A percentile compares a stretch with the other conserved stretches of the same genome.
Evolutionary conservation across 2,329 filamentous ascomycete genomes (phyloP).

Genomic region (Samsoniella hepiali): DNA sequence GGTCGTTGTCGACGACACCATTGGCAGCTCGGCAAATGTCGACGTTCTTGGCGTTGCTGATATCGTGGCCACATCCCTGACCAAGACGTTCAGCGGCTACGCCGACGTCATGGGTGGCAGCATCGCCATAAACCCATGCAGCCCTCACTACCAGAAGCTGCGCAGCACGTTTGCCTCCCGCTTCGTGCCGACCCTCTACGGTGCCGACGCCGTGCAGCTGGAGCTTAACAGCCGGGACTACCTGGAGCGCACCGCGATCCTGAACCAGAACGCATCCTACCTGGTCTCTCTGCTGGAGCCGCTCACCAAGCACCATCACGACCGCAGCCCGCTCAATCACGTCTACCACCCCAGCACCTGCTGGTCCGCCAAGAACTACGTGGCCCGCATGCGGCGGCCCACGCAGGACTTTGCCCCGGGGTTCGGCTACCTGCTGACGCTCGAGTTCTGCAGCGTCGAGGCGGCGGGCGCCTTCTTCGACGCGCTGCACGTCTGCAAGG

Average conservation of each 20-base stretch:
- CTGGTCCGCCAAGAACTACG: conserved; percentile 10
- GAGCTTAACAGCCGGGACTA: conserved; percentile 44
- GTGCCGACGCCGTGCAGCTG: conserved; percentile 43
- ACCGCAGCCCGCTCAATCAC: conserved; percentile 34
- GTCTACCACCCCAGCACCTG: conserved; percentile 45
- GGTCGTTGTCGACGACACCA: conserved; percentile 47
- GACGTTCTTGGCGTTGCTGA: conserved; percentile 49
- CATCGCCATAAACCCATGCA: conserved; percentile 46
- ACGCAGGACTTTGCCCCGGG: conserved; percentile 48
- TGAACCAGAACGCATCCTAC: conserved; percentile 44
- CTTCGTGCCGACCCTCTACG: background rate
- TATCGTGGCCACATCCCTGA: conserved; percentile 50
- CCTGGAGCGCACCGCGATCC: conserved; percentile 35
- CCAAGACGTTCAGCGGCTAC: conserved; percentile 58
- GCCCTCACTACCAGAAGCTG: conserved; percentile 38
- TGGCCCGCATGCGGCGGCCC: conserved; percentile 33
- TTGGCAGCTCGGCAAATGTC: conserved; percentile 47
- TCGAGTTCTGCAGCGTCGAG: conserved; percentile 46
- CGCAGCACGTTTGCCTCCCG: conserved; percentile 25
- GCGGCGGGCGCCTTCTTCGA: conserved; percentile 31
- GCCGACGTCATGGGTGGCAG: conserved; percentile 55
- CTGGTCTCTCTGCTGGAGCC: conserved; percentile 37
- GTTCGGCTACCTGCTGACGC: conserved; percentile 52
- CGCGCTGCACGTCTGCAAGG: conserved; percentile 45
- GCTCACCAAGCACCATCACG: conserved; percentile 24